Conservation (phyloP, 345 rosid species). For the Moricandia arvensis region DNA sequence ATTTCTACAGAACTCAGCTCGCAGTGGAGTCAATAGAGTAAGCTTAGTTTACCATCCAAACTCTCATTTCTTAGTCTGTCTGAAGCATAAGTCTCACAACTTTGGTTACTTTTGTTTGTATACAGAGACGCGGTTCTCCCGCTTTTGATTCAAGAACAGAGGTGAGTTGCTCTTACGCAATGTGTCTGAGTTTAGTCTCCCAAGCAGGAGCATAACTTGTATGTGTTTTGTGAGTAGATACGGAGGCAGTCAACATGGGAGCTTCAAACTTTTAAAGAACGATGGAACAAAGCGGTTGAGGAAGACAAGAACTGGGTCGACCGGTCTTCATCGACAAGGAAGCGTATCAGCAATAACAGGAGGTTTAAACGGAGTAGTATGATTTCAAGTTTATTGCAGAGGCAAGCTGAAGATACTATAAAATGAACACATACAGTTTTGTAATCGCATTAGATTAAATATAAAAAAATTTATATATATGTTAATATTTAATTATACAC, state of each 20-base stretch:
- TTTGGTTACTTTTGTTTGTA: background rate
- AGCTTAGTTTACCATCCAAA: background rate
- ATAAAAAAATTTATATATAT: constrained; percentile 7
- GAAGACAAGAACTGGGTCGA: constrained; percentile 69
- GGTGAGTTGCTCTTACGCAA: constrained; percentile 1
- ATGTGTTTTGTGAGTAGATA: constrained; percentile 48
- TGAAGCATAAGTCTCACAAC: background rate
- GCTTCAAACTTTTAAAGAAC: constrained; percentile 57
- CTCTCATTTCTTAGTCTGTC: background rate
- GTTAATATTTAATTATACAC: background rate
- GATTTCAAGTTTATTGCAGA: constrained; percentile 22
- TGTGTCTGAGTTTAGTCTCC: background rate
- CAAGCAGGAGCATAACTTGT: background rate
- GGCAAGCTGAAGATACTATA: constrained; percentile 18
- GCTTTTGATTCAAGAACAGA: constrained; percentile 38
- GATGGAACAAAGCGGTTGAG: constrained; percentile 73
- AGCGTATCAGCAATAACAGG: constrained; percentile 12
- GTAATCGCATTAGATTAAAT: background rate
- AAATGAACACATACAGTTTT: constrained; percentile 14
- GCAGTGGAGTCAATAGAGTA: constrained; percentile 12
- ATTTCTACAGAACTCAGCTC: constrained; percentile 29
- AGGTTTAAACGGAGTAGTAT: constrained; percentile 26
- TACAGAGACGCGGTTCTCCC: constrained; percentile 25
- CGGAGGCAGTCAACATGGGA: constrained; percentile 93
- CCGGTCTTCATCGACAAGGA: constrained; percentile 43